A percentile compares a stretch with the other conserved stretches of the same genome.
Evolutionary conservation across 2,329 filamentous ascomycete genomes (phyloP).

Genomic region (Botrytis byssoidea): DNA sequence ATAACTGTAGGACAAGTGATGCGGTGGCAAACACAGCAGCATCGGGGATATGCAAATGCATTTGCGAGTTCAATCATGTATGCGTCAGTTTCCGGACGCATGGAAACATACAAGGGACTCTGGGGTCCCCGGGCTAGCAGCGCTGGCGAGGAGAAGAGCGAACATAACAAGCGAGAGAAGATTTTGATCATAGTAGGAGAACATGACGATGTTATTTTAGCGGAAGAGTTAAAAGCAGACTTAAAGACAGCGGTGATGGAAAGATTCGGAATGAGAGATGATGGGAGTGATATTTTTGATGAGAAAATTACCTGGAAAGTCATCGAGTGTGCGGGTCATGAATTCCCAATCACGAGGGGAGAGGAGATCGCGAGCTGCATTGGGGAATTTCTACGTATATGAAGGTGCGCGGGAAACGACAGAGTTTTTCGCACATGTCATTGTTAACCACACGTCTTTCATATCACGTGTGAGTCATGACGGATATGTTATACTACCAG

Average conservation of each 20-base stretch:
- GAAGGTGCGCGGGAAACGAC: background rate
- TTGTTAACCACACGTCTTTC: no score
- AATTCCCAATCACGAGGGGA: conserved; percentile 60
- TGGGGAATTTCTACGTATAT: background rate
- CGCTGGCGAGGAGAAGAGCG: background rate
- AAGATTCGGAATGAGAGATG: background rate
- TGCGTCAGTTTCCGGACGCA: conserved; percentile 54
- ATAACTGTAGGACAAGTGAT: conserved; percentile 40
- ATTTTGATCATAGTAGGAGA: conserved; percentile 48
- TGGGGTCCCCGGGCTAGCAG: conserved; percentile 23
- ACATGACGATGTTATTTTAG: conserved; percentile 53
- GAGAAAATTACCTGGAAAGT: conserved; percentile 51
- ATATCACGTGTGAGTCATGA: no score
- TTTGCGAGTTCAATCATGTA: conserved; percentile 58
- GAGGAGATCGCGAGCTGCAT: conserved; percentile 38
- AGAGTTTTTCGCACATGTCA: no score
- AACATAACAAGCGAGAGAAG: conserved; percentile 46
- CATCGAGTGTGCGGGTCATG: conserved; percentile 53
- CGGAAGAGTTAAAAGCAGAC: conserved; percentile 41
- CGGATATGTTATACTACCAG: background rate
- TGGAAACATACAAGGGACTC: conserved; percentile 51
- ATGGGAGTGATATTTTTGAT: conserved; percentile 21
- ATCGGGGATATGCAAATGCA: conserved; percentile 57
- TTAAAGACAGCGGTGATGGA: conserved; percentile 24
- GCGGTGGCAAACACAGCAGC: conserved; percentile 57